A percentile compares a stretch with the other conserved stretches of the same genome.
Conservation (phyloP, 129 eudicot genomes). For the Flaveria robusta region DNA sequence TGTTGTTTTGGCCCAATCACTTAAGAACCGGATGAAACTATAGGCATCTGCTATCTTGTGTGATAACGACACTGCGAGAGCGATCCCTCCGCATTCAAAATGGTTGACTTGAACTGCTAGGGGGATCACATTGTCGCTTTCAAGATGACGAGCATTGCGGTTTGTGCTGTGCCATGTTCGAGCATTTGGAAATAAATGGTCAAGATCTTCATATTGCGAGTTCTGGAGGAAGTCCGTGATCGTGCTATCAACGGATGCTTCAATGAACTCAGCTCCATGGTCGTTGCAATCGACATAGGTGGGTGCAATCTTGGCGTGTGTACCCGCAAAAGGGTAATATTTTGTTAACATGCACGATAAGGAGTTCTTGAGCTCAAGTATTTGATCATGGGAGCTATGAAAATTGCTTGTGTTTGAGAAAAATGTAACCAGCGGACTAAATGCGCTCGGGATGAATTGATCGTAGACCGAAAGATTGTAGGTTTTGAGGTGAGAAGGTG, state of each 20-base stretch:
- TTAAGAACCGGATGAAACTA: not conserved
- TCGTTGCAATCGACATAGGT: not conserved
- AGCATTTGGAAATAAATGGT: not conserved
- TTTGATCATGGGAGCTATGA: not conserved
- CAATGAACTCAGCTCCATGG: slow-evolving; percentile 6
- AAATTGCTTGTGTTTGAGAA: not conserved
- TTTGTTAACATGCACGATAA: not conserved
- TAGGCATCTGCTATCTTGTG: not conserved
- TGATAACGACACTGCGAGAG: not conserved
- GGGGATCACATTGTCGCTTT: not conserved
- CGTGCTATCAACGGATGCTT: not conserved
- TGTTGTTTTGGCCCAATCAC: not conserved
- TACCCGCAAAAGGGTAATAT: not conserved
- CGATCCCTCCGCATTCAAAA: not conserved
- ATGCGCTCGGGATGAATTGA: not conserved
- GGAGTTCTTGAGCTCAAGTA: not conserved
- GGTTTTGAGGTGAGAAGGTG: not conserved
- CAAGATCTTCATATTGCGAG: not conserved
- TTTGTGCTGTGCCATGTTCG: not conserved
- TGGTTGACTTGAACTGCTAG: not conserved
- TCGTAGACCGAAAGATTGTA: not conserved
- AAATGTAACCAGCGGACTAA: not conserved
- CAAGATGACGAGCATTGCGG: not conserved
- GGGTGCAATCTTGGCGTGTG: not conserved
- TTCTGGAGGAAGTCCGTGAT: not conserved